Base-by-base conservation (phyloP, 306 rosid species). In the Vigna trinervia region DNA sequence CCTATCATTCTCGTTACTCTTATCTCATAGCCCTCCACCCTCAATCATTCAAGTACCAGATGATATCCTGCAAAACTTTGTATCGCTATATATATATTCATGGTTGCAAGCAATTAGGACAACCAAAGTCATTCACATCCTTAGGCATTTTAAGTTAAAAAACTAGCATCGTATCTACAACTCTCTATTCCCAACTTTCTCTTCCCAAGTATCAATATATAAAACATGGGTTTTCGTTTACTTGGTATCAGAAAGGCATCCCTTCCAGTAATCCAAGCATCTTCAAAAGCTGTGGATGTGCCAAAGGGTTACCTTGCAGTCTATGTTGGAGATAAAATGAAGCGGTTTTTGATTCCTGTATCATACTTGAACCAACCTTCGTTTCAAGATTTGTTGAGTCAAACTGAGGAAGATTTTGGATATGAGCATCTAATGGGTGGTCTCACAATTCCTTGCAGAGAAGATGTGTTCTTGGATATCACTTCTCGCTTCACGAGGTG, bases 291-390 rank as follows among this genome's bases (percentile, higher is more conserved):
- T 5, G 23, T 32, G 23, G 68, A 32, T 1, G 68, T 34, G 6
- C 54, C 71, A 43, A 66, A 66, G 20, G 54, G 71, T 1, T 43
- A 41, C 32, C 19, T 66, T 41, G 11, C n/a, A 43, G 53, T 43
- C 10, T 66, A 66, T 66, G 53, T 66, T 22, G 54, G 71, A 20
- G 71, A 66, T 10, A 43, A 66, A 22, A 43, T 41, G 53, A 66
- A 43, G 53, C 54, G 22, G 23, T 32, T 62, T 4, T 0, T 62
- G 46, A 15, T 62, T 23, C 68, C 68, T 0, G 13, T 62, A 34
- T 62, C 68, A 34, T 34, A 34, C 12, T 61, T 61, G 67, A 30
- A 34, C 46, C 46, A 62, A 34, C 45, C 45, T 60, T 60, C 45
- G 6, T 60, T 60, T 60, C 67, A 30, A 60, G 45, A 30, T 0